These are phyloP conservation scores for Ambrosiella beaveri DNA, from an alignment of 2,329 filamentous ascomycete species.

Conservation along the genomic window DNA sequence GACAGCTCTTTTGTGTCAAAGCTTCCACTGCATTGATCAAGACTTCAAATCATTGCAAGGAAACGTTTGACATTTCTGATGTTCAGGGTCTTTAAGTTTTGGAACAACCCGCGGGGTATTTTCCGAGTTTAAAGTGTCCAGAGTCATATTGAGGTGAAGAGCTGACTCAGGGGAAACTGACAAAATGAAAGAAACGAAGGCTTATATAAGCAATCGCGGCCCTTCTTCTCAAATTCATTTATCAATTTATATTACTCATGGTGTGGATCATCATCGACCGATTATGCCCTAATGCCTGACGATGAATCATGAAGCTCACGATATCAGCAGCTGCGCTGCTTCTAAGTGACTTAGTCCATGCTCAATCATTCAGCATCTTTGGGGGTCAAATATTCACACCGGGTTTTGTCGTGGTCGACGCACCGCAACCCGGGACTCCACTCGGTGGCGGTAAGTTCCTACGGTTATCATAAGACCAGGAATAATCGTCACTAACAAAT, in stretches of 20 bases:
- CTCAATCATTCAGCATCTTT: constrained; percentile 35
- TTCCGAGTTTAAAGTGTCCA: too few relatives aligned
- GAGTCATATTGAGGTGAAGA: too few relatives aligned
- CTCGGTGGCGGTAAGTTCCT: constrained; percentile 39
- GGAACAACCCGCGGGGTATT: background rate
- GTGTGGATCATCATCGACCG: too few relatives aligned
- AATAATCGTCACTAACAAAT: constrained; percentile 6
- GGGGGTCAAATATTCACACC: constrained; percentile 54
- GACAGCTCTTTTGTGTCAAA: background rate
- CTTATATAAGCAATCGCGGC: background rate
- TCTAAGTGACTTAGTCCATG: constrained; percentile 19
- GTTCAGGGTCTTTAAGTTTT: background rate
- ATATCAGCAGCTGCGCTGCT: constrained; percentile 12
- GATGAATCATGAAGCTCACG: background rate
- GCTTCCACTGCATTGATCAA: background rate
- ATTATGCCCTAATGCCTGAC: background rate
- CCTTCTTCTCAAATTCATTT: too few relatives aligned
- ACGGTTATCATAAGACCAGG: background rate
- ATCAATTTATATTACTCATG: too few relatives aligned
- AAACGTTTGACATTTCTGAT: background rate
- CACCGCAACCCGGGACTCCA: constrained; percentile 47
- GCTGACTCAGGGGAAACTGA: background rate
- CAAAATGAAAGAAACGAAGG: background rate
- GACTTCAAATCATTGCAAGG: background rate
- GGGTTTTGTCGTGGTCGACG: constrained; percentile 48